Base-by-base conservation (phyloP, 805 yeast genomes). In the Yamadazyma paraphyllophila region DNA sequence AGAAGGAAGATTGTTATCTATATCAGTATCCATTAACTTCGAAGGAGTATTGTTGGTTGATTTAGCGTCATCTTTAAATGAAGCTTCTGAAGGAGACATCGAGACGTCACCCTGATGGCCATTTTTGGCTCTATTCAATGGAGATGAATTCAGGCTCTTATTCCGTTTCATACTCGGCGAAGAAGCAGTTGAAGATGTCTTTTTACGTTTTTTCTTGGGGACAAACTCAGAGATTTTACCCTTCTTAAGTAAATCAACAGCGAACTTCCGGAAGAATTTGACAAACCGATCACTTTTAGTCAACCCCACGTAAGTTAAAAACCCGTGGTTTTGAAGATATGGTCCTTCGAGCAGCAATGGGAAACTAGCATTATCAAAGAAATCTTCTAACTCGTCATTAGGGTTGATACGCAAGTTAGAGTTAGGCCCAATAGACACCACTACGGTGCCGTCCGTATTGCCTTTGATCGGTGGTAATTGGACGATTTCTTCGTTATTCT, bases 251-350 rank as follows among this genome's bases (percentile, higher is more conserved):
- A 70, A 54, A 26, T 58, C 51, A 12, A 67, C 55, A 8, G 68
- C 65, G 51, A 61, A 71, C 24, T 61, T 62, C 17, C 77, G 56
- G 26, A 70, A 55, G 34, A 68, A 57, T 40, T 63, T 66, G 36
- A 67, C 62, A 45, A 64, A 71, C 3, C 70, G 67, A 47, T 71
- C 77, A 38, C 66, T 56, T 48, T 70, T 71, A 4, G 72, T 64
- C 27, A 70, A 50, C 3, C 74, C 76, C 20, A 67, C 59, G 39
- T 67, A 71, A 1, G 75, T 66, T 15, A 71, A 42, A 7, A 62
- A 58, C 2, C 77, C 77, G 38, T 69, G 74, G 39, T 61, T 65
- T 48, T 70, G 75, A 65, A 73, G 63, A 17, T 49, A 48, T 2
- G 62, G 57, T 8, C 76, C 75, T 43, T 71, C 75, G 4, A 69